A percentile compares a stretch with the other conserved stretches of the same genome.
Evolutionary conservation across 2,329 filamentous ascomycete genomes (phyloP).

Genomic region (Botryosphaeria dothidea): DNA sequence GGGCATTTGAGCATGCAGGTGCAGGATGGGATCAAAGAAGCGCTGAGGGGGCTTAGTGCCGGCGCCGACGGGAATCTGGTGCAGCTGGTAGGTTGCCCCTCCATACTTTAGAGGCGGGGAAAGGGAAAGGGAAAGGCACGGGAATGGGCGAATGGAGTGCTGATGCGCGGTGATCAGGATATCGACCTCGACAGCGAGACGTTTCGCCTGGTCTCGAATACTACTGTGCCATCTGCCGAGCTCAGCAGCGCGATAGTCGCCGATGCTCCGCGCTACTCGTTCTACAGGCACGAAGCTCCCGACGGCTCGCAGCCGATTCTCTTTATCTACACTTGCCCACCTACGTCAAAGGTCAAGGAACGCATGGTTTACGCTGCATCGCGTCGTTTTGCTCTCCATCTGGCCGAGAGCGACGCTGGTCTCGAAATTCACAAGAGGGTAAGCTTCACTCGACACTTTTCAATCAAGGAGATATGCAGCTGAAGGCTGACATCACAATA

Average conservation of each 20-base stretch:
- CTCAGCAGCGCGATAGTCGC: constrained; percentile 63
- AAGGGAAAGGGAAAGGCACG: neutral
- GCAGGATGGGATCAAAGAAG: constrained; percentile 63
- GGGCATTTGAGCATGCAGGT: constrained; percentile 53
- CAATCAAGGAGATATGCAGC: constrained; percentile 53
- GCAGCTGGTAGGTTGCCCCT: constrained; percentile 61
- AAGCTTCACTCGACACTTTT: constrained; percentile 40
- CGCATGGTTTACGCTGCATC: constrained; percentile 79
- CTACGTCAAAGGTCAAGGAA: constrained; percentile 73
- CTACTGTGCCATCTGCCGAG: constrained; percentile 56
- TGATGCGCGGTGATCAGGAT: constrained; percentile 59
- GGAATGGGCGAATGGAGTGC: constrained; percentile 57
- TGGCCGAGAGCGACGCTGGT: constrained; percentile 66
- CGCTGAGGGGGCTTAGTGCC: constrained; percentile 60
- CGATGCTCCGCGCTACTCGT: constrained; percentile 73
- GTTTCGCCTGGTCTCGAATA: constrained; percentile 64
- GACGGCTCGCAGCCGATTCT: constrained; percentile 62
- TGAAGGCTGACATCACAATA: constrained; percentile 59
- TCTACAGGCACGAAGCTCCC: constrained; percentile 66
- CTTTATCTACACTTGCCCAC: constrained; percentile 82
- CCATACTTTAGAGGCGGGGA: neutral
- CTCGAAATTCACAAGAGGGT: constrained; percentile 70
- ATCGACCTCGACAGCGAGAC: constrained; percentile 71
- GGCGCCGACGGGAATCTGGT: constrained; percentile 56
- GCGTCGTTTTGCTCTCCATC: constrained; percentile 60